Evolutionary conservation across 2,329 filamentous ascomycete species (phyloP), one percentile per base, ranked within the genome.

Genomic region (Aspergillus brunneoviolaceus): DNA sequence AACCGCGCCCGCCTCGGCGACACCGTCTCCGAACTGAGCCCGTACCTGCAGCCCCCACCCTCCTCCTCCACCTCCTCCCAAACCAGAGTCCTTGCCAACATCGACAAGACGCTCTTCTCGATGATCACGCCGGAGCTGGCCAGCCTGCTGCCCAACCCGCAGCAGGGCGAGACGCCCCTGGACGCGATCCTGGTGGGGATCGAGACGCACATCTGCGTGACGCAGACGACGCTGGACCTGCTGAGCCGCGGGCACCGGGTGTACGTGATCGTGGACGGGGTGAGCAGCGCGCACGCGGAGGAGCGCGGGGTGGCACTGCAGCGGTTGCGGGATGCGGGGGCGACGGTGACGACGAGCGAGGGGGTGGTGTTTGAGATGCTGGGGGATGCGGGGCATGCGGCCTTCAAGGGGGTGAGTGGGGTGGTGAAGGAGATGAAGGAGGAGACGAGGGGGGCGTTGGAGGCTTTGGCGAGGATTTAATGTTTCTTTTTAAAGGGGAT

Each of bases 201-300:
- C 72, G 94, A 98, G 78, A 86, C 87, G 47, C 94, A 98, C 78
- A 95, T 98, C 73, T 98, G 94, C 81, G 87, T 98, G 31, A 93
- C 91, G 62, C 94, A 98, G 82, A 97, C 94, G 48, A 87, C 91
- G 16, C 82, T 97, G 48, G 94, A 97, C 79, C 79, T 96, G 52
- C 79, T 95, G 49, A 80, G 81, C 23, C 82, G 83, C 1, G 92
- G 92, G 0, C 91, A 96, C 76, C 81, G 82, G 56, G 94, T 97
- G 6, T 96, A 96, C 75, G 81, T 98, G 45, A 81, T 97, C 33
- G 91, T 92, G 55, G 94, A 98, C 76, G 94, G 87, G 33, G 93
- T 98, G 48, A 93, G 89, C 71, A 94, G 89, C 77, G 92, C 90
- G 74, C 96, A 97, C 78, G 79, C 81, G 19, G 87, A 90, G 71